Conservation (phyloP, 78 protist genomes). For the Tieghemostelium lacteum region DNA sequence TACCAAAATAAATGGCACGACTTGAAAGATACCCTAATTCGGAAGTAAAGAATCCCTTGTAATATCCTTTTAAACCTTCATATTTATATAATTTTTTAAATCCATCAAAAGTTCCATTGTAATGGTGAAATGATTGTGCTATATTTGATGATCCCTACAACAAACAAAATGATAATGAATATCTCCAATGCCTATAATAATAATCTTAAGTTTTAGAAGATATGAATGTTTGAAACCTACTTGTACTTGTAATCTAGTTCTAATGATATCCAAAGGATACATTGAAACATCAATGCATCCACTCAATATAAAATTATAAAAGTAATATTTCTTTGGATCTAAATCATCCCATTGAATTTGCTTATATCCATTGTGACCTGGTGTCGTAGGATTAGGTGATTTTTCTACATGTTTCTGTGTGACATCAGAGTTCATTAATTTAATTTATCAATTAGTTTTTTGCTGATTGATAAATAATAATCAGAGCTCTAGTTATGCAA, state of each 20-base stretch:
- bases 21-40: conserved; percentile 58
- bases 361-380: no score
- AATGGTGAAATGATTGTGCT: conserved; percentile 43
- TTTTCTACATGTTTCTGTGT: no score
- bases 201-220: not conserved
- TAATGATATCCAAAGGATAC: conserved; percentile 60
- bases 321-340: conserved; percentile 66
- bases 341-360: conserved; percentile 72
- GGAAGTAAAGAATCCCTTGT: conserved; percentile 49
- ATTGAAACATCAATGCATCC: conserved; percentile 33
- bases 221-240: not conserved
- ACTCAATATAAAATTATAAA: conserved; percentile 45
- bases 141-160: conserved; percentile 44
- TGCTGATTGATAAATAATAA: no score
- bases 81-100: conserved; percentile 20
- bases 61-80: conserved; percentile 45
- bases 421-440: no score
- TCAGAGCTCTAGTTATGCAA: no score
- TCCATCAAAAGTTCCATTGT: conserved; percentile 62
- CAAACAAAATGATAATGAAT: not conserved
- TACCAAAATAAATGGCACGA: conserved; percentile 48
- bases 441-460: no score
- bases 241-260: conserved; percentile 75
- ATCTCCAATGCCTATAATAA: not conserved
- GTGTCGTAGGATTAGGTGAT: no score